phyloP scores from a whole-genome alignment of 176 grass and related monocot genomes.

The Triticum turgidum region DNA sequence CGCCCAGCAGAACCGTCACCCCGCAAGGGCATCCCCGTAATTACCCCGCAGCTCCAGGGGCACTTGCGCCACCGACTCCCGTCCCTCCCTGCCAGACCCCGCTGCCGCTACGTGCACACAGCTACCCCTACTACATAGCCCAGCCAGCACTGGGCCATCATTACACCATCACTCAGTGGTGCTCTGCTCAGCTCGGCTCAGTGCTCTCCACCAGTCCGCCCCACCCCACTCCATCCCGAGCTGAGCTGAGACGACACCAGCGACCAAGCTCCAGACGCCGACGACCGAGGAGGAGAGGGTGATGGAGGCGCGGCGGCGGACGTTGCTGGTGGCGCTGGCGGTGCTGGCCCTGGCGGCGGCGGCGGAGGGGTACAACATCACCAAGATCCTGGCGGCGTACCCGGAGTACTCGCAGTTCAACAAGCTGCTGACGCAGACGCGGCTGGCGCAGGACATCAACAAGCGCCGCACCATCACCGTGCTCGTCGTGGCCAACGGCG shows the following conservation, averaged over 20 bases:
- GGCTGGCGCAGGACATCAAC: conserved; percentile 82
- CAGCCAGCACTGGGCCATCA: not conserved
- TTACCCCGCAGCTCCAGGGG: not conserved
- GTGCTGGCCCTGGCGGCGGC: not conserved
- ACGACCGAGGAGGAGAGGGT: not conserved
- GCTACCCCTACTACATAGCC: not conserved
- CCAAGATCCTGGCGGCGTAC: conserved; percentile 70
- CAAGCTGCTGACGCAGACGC: conserved; percentile 77
- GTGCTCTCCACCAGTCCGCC: not conserved
- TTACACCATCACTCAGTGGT: not conserved
- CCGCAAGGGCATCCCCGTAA: not conserved
- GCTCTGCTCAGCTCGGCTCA: conserved; percentile 8
- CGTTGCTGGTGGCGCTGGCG: conserved; percentile 1
- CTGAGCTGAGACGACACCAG: not conserved
- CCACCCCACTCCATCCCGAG: conserved; percentile 19
- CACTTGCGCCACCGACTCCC: not conserved
- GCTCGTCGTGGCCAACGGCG: conserved; percentile 68
- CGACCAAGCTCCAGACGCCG: not conserved
- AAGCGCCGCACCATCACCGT: conserved; percentile 87
- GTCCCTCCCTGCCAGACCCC: not conserved
- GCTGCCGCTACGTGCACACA: not conserved
- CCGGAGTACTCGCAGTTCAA: conserved; percentile 86
- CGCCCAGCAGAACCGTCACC: not conserved
- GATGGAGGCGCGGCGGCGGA: conserved; percentile 24
- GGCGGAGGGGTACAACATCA: conserved; percentile 77